Conservation (phyloP, 805 yeast genomes). For the Blastobotrys peoriensis region DNA sequence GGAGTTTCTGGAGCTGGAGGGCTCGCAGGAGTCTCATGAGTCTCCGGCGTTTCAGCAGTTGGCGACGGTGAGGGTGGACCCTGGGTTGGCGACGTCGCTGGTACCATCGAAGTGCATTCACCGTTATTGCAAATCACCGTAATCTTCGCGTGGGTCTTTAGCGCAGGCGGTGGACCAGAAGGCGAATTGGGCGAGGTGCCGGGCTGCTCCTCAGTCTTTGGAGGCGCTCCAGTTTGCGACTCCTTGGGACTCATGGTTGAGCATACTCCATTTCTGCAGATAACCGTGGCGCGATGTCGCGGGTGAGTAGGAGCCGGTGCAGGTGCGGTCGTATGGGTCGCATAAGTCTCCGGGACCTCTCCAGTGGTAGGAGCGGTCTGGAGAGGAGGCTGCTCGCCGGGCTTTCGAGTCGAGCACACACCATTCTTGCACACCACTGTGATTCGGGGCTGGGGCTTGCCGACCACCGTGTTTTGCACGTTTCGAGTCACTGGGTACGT, state of each 20-base stretch:
- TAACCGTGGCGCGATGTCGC: background rate
- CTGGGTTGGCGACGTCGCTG: background rate
- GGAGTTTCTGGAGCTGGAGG: constrained; percentile 4
- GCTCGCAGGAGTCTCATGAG: background rate
- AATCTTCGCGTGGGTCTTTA: background rate
- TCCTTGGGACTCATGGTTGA: constrained; percentile 1
- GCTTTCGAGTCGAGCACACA: background rate
- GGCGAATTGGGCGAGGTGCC: background rate
- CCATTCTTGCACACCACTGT: constrained; percentile 10
- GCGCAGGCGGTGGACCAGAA: background rate
- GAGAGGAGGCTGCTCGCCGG: background rate
- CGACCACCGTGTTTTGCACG: background rate
- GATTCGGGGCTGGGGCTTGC: constrained; percentile 3
- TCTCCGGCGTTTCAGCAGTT: background rate
- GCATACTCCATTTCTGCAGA: constrained; percentile 1
- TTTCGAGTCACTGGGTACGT: background rate
- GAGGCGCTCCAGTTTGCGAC: background rate
- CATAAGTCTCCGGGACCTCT: background rate
- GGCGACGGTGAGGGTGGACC: background rate
- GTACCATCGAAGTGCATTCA: constrained; percentile 3
- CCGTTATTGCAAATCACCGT: constrained; percentile 6
- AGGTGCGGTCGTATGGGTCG: constrained; percentile 1
- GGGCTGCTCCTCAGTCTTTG: background rate
- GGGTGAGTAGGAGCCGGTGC: background rate
- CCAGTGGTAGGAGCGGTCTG: constrained; percentile 3